Base-by-base conservation (phyloP, 176 grass and related monocot species). In the Lolium perenne region DNA sequence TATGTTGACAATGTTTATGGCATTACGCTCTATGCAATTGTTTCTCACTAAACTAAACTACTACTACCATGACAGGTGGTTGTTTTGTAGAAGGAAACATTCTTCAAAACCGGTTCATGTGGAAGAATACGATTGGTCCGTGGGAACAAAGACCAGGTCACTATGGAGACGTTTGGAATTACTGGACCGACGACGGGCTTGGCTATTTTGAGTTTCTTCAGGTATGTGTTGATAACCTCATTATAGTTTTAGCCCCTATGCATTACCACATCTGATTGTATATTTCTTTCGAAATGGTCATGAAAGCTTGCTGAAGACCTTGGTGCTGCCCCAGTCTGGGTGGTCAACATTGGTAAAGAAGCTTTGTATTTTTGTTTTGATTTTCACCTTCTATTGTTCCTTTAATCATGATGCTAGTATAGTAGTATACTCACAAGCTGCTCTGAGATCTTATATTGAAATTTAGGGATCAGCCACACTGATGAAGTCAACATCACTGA, bases 301-400 rank as follows among this genome's bases (percentile, higher is more conserved):
- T 82, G 76, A 81, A 71, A 92, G 90, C 88, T 95, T 78, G 83
- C 93, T 58, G 93, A 95, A 86, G 89, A 93, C 75, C 84, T 95
- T 4, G 80, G 64, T 77, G 53, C 89, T 12, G 61, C 49, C 11
- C 88, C 91, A 63, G 43, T 95, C 21, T 48, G 47, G 47, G 47
- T 48, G 47, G 47, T 48, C 47, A 48, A 48, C 47, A 48, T 48
- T 48, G 47, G 47, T 48, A 48, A 2, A 48, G 2, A 48, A 29
- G 8, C 8, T 48, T 48, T 48, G 8, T 48, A 48, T 48, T 48
- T 48, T 48, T 48, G 7, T 48, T 48, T 48, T 29, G 29, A 29
- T 29, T 29, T 29, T 29, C 29, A 29, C 29, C 29, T 29, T 29
- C 29, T 29, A 29, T 29, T 29, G 8, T 48, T 48, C 47, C 47